phyloP scores from a whole-genome alignment of 208 protist genomes.

The Acanthamoeba culbertsoni region DNA sequence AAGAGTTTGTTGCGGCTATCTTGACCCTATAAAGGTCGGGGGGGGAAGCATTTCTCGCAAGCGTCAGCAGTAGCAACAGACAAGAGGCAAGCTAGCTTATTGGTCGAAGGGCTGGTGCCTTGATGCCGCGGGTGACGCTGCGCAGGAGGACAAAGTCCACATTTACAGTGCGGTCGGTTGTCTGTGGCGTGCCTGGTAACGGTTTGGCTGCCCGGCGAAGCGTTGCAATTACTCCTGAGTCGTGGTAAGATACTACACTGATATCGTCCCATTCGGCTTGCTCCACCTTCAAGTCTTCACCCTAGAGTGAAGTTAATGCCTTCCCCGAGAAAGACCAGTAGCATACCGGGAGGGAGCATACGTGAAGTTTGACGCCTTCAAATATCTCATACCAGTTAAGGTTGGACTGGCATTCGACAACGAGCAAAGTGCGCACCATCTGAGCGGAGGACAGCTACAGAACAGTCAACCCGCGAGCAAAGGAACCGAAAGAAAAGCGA shows the following conservation, averaged over 20 bases:
- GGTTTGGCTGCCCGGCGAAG: neutral
- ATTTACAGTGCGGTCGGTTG: slow-evolving; percentile 32
- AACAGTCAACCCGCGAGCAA: too few species aligned
- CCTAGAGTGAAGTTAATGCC: neutral
- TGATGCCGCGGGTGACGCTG: slow-evolving; percentile 49
- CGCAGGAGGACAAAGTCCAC: slow-evolving; percentile 32
- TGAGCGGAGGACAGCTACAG: too few species aligned
- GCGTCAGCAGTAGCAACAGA: neutral
- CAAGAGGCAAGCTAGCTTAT: neutral
- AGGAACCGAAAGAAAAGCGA: too few species aligned
- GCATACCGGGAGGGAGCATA: neutral
- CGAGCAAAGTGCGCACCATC: slow-evolving; percentile 31
- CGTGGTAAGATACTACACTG: slow-evolving; percentile 32
- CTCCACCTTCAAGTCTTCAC: slow-evolving; percentile 33
- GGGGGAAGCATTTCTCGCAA: neutral
- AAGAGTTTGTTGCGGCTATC: slow-evolving; percentile 61
- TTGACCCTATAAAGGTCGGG: slow-evolving; percentile 29
- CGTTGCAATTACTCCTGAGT: neutral
- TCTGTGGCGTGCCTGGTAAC: slow-evolving; percentile 2
- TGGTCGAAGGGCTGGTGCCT: neutral
- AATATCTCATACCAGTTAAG: slow-evolving; percentile 59
- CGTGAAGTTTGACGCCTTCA: neutral
- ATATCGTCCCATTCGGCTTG: slow-evolving; percentile 60
- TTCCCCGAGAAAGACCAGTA: neutral
- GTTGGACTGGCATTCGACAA: slow-evolving; percentile 36